These are phyloP conservation scores for Diplodia seriata DNA, from an alignment of 2,329 filamentous ascomycete genomes.

Conservation along the genomic window DNA sequence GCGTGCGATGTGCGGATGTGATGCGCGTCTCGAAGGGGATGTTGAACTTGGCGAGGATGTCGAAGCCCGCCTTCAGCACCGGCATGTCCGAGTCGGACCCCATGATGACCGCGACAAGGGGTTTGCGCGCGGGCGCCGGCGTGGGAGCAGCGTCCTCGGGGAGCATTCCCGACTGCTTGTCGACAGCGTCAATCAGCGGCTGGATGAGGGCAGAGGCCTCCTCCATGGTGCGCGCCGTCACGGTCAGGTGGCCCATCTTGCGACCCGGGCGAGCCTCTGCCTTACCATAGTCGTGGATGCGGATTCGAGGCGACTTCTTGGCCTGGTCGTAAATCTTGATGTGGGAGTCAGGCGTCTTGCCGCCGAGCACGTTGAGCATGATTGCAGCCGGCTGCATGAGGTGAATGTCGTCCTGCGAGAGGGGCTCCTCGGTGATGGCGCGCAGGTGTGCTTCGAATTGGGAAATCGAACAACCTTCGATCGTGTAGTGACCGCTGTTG, in stretches of 20 bases:
- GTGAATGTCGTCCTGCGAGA: slow-evolving; percentile 58
- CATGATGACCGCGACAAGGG: slow-evolving; percentile 80
- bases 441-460: slow-evolving; percentile 92
- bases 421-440: slow-evolving; percentile 76
- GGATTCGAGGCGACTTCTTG: slow-evolving; percentile 64
- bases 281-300: slow-evolving; percentile 91
- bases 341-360: slow-evolving; percentile 70
- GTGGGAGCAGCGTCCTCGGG: slow-evolving; percentile 40
- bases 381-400: slow-evolving; percentile 67
- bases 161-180: slow-evolving; percentile 59
- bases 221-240: slow-evolving; percentile 72
- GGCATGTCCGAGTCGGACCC: slow-evolving; percentile 80
- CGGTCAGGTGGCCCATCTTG: slow-evolving; percentile 94
- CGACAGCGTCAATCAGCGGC: slow-evolving; percentile 71
- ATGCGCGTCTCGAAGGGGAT: slow-evolving; percentile 77
- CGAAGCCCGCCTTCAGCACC: slow-evolving; percentile 69
- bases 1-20: slow-evolving; percentile 71
- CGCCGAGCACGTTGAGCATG: slow-evolving; percentile 83
- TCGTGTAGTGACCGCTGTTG: slow-evolving; percentile 95
- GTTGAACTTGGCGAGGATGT: slow-evolving; percentile 71
- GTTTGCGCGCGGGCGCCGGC: slow-evolving; percentile 43
- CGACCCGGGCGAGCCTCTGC: slow-evolving; percentile 80
- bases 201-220: slow-evolving; percentile 72
- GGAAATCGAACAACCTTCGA: slow-evolving; percentile 86
- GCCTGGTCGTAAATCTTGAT: slow-evolving; percentile 63